These are phyloP conservation scores for Fusarium pseudograminearum DNA, from an alignment of 2,329 filamentous ascomycete species.

Conservation along the genomic window DNA sequence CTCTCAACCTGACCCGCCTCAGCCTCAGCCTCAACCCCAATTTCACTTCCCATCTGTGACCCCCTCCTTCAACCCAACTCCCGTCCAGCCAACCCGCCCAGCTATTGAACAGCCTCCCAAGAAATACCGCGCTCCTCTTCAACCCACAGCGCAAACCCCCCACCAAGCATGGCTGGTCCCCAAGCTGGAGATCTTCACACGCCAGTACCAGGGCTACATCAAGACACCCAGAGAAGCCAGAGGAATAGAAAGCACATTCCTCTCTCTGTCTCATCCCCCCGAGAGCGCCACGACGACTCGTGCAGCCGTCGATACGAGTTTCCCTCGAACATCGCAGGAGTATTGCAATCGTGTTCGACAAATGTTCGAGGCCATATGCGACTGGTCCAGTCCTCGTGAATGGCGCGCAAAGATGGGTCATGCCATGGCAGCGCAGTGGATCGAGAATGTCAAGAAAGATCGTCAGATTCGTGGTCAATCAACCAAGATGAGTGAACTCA, in stretches of 20 bases:
- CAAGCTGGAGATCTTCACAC: constrained; percentile 6
- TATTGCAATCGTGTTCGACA: constrained; percentile 19
- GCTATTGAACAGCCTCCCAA: constrained; percentile 1
- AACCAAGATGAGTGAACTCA: constrained; percentile 10
- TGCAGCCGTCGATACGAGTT: constrained; percentile 17
- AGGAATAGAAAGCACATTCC: constrained; percentile 1
- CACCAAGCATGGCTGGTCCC: not conserved
- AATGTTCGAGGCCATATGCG: constrained; percentile 41
- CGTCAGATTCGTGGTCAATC: not conserved
- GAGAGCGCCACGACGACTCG: not conserved
- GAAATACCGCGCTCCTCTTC: not conserved
- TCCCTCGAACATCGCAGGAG: constrained; percentile 5
- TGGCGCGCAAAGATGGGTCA: constrained; percentile 42
- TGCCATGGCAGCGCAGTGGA: constrained; percentile 20
- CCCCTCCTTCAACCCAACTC: not conserved
- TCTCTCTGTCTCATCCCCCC: constrained; percentile 7
- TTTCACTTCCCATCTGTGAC: not conserved
- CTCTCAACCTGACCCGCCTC: not conserved
- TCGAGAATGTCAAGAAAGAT: not conserved
- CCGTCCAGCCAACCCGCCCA: not conserved
- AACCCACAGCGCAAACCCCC: not conserved
- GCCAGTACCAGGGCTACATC: constrained; percentile 29
- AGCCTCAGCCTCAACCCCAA: not conserved
- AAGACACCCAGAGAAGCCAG: not conserved
- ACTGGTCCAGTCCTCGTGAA: constrained; percentile 30